phyloP scores from a whole-genome alignment of 2,329 filamentous ascomycete species.

The Alternaria viburni region DNA sequence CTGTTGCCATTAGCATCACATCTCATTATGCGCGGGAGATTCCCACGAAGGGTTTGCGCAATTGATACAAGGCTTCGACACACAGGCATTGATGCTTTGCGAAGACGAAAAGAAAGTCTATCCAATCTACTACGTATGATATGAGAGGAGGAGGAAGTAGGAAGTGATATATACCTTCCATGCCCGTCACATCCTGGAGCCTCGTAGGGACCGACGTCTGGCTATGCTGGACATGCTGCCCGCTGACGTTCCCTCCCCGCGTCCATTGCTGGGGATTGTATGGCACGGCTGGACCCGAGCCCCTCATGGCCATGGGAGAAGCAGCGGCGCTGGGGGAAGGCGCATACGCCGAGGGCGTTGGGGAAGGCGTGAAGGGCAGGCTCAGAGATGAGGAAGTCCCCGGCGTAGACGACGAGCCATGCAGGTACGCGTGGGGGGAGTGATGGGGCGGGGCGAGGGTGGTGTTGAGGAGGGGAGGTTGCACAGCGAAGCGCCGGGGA shows the following conservation, averaged over 20 bases:
- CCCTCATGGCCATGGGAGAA: constrained; percentile 47
- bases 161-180: constrained; percentile 53
- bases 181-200: constrained; percentile 52
- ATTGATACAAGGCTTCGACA: background rate
- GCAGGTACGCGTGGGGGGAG: constrained; percentile 29
- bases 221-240: constrained; percentile 44
- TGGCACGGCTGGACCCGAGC: constrained; percentile 36
- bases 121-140: background rate
- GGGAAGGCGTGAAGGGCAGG: constrained; percentile 47
- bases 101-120: background rate
- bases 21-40: background rate
- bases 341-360: constrained; percentile 41
- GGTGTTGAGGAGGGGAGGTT: constrained; percentile 51
- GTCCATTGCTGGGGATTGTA: constrained; percentile 61
- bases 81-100: background rate
- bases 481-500: constrained; percentile 48
- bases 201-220: constrained; percentile 37
- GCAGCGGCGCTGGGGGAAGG: constrained; percentile 36
- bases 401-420: constrained; percentile 46
- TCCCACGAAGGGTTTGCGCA: constrained; percentile 5
- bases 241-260: constrained; percentile 47
- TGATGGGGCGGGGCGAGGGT: constrained; percentile 47
- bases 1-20: constrained; percentile 39
- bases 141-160: background rate
- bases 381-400: constrained; percentile 47